Conservation (phyloP, 768 basidiomycete species). For the Lyophyllum shimeji region DNA sequence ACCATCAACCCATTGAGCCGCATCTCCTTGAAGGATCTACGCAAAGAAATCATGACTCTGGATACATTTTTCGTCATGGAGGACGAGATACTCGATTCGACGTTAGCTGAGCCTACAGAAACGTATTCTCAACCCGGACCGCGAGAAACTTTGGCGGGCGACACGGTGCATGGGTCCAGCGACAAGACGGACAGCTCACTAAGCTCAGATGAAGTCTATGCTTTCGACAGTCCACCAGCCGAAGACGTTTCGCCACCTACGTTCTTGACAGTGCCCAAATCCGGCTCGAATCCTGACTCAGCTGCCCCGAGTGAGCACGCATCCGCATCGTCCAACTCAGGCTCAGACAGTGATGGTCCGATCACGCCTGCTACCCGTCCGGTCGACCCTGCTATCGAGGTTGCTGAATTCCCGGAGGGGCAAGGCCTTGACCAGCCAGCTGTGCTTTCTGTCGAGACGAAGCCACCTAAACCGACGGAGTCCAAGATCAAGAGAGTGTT, state of each 20-base stretch:
- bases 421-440: conserved; percentile 31
- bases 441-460: conserved; percentile 1
- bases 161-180: conserved; percentile 1
- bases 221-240: conserved; percentile 33
- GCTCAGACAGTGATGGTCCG: conserved; percentile 42
- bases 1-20: conserved; percentile 60
- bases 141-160: conserved; percentile 3
- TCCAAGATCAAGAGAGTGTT: conserved; percentile 21
- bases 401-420: conserved; percentile 42
- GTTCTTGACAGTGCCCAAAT: conserved; percentile 14
- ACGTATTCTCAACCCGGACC: conserved; percentile 9
- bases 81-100: conserved; percentile 37
- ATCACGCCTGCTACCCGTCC: conserved; percentile 47
- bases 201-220: conserved; percentile 36
- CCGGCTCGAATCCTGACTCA: conserved; percentile 9
- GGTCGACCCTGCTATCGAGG: conserved; percentile 38
- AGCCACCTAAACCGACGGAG: not conserved
- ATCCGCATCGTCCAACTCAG: conserved; percentile 27
- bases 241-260: conserved; percentile 16
- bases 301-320: conserved; percentile 14
- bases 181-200: conserved; percentile 19
- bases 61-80: conserved; percentile 63
- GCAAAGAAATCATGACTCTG: conserved; percentile 51
- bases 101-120: conserved; percentile 20
- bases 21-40: conserved; percentile 62